Conservation (phyloP, 805 yeast species). For the Suhomyces prunicola region DNA sequence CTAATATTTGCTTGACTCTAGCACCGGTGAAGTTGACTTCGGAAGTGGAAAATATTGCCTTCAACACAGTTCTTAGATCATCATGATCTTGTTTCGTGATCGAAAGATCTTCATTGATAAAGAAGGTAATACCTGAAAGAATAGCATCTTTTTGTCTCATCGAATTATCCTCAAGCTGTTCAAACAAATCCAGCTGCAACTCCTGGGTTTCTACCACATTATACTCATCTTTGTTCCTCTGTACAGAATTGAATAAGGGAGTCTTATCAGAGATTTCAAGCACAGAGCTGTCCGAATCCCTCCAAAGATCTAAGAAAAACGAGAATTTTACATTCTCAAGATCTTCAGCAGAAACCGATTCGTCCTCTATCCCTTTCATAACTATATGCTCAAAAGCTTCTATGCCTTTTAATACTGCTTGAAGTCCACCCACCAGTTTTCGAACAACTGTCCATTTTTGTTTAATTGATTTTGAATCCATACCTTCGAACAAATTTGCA, state of each 20-base stretch:
- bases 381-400: slow-evolving; percentile 69
- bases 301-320: slow-evolving; percentile 64
- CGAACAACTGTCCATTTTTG: slow-evolving; percentile 72
- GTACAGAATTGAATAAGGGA: slow-evolving; percentile 40
- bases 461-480: slow-evolving; percentile 44
- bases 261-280: slow-evolving; percentile 26
- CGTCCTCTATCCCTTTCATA: slow-evolving; percentile 55
- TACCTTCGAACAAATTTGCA: slow-evolving; percentile 44
- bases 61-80: slow-evolving; percentile 40
- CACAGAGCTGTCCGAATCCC: slow-evolving; percentile 42
- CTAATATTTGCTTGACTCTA: slow-evolving; percentile 47
- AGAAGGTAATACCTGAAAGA: slow-evolving; percentile 45
- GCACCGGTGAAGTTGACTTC: slow-evolving; percentile 45
- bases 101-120: slow-evolving; percentile 23
- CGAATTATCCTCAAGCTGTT: slow-evolving; percentile 54
- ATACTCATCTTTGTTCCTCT: slow-evolving; percentile 48
- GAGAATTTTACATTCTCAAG: slow-evolving; percentile 49
- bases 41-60: slow-evolving; percentile 58
- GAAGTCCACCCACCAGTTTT: slow-evolving; percentile 42
- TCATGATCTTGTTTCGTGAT: slow-evolving; percentile 20
- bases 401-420: slow-evolving; percentile 57
- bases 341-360: slow-evolving; percentile 46
- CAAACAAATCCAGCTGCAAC: slow-evolving; percentile 23
- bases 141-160: slow-evolving; percentile 68
- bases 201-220: slow-evolving; percentile 34